A percentile compares a stretch with the other conserved stretches of the same genome.
Evolutionary conservation across 176 grass and related monocot species (phyloP).

Genomic region (Cenchrus americanus): DNA sequence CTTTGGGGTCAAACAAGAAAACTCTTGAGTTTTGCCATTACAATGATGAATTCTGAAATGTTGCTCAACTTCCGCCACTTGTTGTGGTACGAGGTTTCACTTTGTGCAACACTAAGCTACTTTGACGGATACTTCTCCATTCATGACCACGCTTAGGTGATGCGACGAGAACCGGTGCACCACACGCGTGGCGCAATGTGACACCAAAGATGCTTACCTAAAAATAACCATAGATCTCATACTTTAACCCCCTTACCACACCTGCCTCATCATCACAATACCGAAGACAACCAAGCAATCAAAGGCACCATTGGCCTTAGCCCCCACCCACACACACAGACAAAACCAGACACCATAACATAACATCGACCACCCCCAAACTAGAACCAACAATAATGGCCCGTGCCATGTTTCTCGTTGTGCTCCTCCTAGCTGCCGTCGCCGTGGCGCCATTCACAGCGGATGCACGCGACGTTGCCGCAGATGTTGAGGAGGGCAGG

Average conservation of each 20-base stretch:
- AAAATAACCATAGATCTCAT: not conserved
- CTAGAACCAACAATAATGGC: not conserved
- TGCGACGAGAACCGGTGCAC: not conserved
- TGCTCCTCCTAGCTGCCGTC: not conserved
- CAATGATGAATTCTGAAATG: too few species aligned
- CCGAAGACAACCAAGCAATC: not conserved
- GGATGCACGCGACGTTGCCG: not conserved
- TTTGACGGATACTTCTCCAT: too few species aligned
- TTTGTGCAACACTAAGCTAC: too few species aligned
- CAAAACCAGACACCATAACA: not conserved
- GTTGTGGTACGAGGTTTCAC: too few species aligned
- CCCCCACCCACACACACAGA: too few species aligned
- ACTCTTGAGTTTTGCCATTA: too few species aligned
- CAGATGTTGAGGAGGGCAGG: not conserved
- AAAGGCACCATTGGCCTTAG: not conserved
- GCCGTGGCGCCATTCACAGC: not conserved
- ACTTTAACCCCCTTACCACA: not conserved
- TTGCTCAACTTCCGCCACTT: too few species aligned
- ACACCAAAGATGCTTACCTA: not conserved
- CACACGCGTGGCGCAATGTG: not conserved
- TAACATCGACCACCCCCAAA: not conserved
- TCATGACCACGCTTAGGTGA: too few species aligned
- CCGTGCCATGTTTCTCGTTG: not conserved
- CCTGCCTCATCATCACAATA: not conserved
- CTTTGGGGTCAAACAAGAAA: too few species aligned